Conservation (phyloP, 352 stramenopile species). For the Thraustotheca clavata region DNA sequence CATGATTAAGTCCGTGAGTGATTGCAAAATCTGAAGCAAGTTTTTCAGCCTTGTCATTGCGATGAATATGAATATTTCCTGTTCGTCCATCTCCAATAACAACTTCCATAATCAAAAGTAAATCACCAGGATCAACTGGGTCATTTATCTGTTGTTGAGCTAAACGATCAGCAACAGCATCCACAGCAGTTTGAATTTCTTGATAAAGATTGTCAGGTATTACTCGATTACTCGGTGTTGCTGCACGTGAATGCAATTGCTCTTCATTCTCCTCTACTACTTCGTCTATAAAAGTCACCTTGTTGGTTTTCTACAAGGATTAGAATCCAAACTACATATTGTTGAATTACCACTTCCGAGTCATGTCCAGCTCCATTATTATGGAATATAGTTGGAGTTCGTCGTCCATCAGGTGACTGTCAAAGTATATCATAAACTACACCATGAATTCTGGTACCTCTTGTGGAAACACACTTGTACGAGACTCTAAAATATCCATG, state of each 20-base stretch:
- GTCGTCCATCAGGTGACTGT: no score
- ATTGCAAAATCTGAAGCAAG: slow-evolving; percentile 44
- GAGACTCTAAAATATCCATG: not conserved
- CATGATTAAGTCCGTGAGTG: slow-evolving; percentile 40
- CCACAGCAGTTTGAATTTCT: slow-evolving; percentile 15
- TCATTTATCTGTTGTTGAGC: not conserved
- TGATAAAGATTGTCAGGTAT: slow-evolving; percentile 10
- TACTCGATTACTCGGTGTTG: no score
- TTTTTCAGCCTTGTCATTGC: slow-evolving; percentile 35
- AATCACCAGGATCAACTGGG: slow-evolving; percentile 20
- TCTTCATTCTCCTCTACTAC: not conserved
- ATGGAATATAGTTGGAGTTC: no score
- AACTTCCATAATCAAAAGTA: slow-evolving; percentile 69
- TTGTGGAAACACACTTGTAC: not conserved
- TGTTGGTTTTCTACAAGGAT: not conserved
- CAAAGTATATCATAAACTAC: no score
- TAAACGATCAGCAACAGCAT: not conserved
- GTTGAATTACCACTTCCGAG: no score
- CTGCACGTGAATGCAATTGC: not conserved
- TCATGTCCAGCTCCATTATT: no score
- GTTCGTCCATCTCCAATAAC: slow-evolving; percentile 57
- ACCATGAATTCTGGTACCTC: no score
- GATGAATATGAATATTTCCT: slow-evolving; percentile 61
- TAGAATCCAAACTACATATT: no score
- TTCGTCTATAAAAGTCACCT: not conserved